Conservation (phyloP, 345 rosid species). For the Aquilaria yunnanensis region DNA sequence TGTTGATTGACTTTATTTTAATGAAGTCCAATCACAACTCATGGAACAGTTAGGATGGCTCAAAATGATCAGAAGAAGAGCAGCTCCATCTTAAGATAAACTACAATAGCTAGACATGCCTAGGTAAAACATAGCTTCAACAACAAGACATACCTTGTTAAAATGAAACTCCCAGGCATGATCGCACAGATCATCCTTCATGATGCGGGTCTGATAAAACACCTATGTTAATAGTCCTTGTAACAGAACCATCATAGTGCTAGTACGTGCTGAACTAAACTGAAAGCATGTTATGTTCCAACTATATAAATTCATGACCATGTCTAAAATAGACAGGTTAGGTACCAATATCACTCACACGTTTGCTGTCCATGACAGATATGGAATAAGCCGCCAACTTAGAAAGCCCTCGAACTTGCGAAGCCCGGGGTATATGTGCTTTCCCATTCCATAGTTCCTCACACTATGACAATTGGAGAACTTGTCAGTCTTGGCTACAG, state of each 20-base stretch:
- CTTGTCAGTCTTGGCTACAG: conserved; percentile 1
- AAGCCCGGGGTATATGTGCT: conserved; percentile 52
- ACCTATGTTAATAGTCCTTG: not conserved
- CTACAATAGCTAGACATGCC: not conserved
- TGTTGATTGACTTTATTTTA: no score
- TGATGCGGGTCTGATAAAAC: conserved; percentile 37
- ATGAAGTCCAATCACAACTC: no score
- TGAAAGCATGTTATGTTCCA: not conserved
- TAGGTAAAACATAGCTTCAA: not conserved
- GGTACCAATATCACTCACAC: conserved; percentile 28
- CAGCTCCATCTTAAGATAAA: not conserved
- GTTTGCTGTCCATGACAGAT: conserved; percentile 47
- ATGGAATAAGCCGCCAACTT: conserved; percentile 48
- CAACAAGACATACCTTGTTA: conserved; percentile 27
- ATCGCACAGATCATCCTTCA: conserved; percentile 51
- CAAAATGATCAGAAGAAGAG: not conserved
- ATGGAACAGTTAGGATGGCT: no score
- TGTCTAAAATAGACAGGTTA: not conserved
- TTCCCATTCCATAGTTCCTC: conserved; percentile 50
- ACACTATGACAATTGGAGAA: conserved; percentile 26
- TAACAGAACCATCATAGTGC: not conserved
- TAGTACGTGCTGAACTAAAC: no score
- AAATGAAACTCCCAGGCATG: conserved; percentile 63
- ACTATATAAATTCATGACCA: no score
- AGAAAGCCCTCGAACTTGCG: conserved; percentile 40